phyloP scores from a whole-genome alignment of 352 stramenopile species.

The Globisporangium nodosum region DNA sequence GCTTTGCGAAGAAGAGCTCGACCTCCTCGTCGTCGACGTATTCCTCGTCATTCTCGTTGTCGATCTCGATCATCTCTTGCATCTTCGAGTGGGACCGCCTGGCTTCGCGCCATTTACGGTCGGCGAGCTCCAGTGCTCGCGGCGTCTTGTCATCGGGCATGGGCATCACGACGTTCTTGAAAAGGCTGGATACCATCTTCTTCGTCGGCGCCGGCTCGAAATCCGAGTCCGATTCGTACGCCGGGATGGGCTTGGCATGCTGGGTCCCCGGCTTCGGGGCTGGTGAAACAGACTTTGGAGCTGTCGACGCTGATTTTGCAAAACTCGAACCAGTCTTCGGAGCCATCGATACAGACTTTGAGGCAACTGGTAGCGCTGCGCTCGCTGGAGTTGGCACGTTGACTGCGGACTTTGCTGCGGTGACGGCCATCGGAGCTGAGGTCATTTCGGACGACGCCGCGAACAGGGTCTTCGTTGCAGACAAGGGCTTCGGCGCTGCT shows the following conservation, averaged over 20 bases:
- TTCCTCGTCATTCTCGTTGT: conserved; percentile 8
- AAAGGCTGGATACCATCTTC: neutral
- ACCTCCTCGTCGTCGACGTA: conserved; percentile 1
- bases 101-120: neutral
- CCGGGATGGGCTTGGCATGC: conserved; percentile 1
- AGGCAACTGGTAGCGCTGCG: neutral
- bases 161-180: neutral
- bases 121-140: neutral
- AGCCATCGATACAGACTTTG: neutral
- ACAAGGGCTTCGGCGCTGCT: neutral
- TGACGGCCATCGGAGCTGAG: neutral
- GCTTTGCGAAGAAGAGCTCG: neutral
- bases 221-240: conserved; percentile 12
- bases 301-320: neutral
- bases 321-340: neutral
- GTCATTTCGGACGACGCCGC: neutral
- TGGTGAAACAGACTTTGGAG: neutral
- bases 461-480: neutral
- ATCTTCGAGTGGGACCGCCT: neutral
- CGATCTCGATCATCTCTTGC: conserved; percentile 3
- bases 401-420: neutral
- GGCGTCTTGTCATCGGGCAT: neutral
- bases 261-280: neutral
- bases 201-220: conserved; percentile 3
- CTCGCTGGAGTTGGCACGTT: neutral